Evolutionary conservation across 177 flowering plant species (phyloP).

Genomic region (Tripterygium wilfordii): DNA sequence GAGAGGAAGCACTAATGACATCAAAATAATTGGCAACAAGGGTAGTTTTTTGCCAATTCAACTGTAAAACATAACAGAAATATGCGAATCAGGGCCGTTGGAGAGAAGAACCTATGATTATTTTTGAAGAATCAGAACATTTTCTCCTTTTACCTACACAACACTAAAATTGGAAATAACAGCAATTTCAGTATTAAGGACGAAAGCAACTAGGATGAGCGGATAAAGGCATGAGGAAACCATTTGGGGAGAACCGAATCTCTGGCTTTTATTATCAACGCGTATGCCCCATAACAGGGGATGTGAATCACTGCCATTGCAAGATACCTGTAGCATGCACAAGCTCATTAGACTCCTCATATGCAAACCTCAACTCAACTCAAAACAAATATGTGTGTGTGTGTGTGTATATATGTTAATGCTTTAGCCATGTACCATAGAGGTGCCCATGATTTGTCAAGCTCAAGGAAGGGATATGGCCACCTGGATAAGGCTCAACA

Average conservation of each 20-base stretch:
- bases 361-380: too few species aligned
- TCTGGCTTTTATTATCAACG: constrained; percentile 43
- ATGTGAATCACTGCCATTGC: constrained; percentile 59
- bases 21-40: too few species aligned
- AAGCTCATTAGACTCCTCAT: neutral
- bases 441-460: constrained; percentile 75
- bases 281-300: constrained; percentile 64
- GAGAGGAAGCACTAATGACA: too few species aligned
- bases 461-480: constrained; percentile 94
- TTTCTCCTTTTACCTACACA: too few species aligned
- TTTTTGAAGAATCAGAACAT: too few species aligned
- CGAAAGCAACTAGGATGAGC: constrained; percentile 16
- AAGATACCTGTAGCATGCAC: constrained; percentile 36
- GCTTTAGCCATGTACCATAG: constrained; percentile 58
- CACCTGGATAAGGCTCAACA: constrained; percentile 50
- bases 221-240: constrained; percentile 46
- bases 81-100: too few species aligned
- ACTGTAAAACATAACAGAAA: too few species aligned
- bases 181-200: neutral
- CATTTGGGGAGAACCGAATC: constrained; percentile 30
- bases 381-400: too few species aligned
- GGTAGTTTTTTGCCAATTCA: too few species aligned
- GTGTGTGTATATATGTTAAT: too few species aligned
- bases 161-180: neutral
- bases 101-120: too few species aligned